Base-by-base conservation (phyloP, 306 rosid species). In the Lathyrus tuberosus region DNA sequence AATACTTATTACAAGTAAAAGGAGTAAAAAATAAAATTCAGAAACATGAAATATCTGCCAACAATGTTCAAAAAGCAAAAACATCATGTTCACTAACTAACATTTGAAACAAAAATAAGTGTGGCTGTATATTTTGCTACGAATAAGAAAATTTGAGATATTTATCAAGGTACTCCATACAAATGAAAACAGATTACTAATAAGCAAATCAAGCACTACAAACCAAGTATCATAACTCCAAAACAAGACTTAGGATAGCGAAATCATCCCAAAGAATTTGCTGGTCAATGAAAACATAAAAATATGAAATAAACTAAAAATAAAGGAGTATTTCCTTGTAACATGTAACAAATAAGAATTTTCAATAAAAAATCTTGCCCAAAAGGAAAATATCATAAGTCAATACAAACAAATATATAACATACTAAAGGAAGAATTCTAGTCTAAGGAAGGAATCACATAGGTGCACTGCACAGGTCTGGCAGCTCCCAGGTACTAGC, bases 131-230 rank as follows among this genome's bases (percentile, higher is more conserved):
- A 57, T 22, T 58, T 30, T 31, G 10, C 10, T 22, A 66, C 16
- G 1, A 22, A 52, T 41, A 43, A 2, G 67, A 52, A 20, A 41
- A 16, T 18, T 24, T 51, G 24, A 74, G 58, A 18, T 37, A 74
- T 64, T 41, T 38, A 65, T 44, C 22, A 33, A 7, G 35, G 15
- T 3, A 61, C 47, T 15, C 14, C 37, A 37, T 47, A 26, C 24
- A 48, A 24, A 43, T 37, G 17, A 57, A 60, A 54, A 67, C 49
- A 48, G 15, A 38, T 16, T 28, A 11, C 44, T 44, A 48, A 41
- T 40, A 69, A 61, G 14, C 64, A 33, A 57, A 59, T 22, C 12
- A 46, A 48, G 44, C 62, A 75, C 40, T 10, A 16, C 44, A 46
- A 13, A 67, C n/a, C 69, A 24, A 46, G 8, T 24, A 48, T 24